Evolutionary conservation across 192 early-diverging fungal species (phyloP).

Genomic region (Chytriomyces sp.): DNA sequence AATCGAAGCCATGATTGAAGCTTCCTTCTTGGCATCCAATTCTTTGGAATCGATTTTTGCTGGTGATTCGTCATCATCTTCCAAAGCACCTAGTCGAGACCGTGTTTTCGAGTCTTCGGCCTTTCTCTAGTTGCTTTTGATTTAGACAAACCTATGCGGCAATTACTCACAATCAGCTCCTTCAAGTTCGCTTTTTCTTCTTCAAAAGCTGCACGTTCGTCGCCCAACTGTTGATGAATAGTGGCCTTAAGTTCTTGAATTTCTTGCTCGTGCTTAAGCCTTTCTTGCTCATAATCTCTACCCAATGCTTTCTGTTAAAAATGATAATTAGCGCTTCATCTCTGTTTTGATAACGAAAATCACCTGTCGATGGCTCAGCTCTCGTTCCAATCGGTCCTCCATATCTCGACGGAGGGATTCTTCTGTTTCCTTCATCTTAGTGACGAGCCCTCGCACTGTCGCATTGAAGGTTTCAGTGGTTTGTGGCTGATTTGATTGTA

Average conservation of each 20-base stretch:
- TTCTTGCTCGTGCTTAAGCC: conserved; percentile 38
- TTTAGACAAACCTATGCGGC: background rate
- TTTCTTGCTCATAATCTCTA: conserved; percentile 32
- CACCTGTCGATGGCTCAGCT: conserved; percentile 36
- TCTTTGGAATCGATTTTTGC: conserved; percentile 15
- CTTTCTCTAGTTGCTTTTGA: conserved; percentile 9
- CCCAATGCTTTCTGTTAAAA: conserved; percentile 29
- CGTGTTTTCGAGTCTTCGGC: background rate
- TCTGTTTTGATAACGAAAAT: no score
- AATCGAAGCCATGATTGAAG: no score
- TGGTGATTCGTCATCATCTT: conserved; percentile 30
- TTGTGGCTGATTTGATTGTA: conserved; percentile 1
- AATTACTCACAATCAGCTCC: conserved; percentile 12
- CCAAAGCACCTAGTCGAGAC: conserved; percentile 30
- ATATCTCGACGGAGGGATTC: conserved; percentile 34
- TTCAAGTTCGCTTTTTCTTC: conserved; percentile 22
- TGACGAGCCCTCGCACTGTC: conserved; percentile 20
- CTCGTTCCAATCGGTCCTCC: conserved; percentile 38
- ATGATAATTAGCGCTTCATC: background rate
- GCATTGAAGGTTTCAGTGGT: conserved; percentile 22
- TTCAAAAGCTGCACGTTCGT: conserved; percentile 36
- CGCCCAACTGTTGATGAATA: conserved; percentile 32
- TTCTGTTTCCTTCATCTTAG: conserved; percentile 36
- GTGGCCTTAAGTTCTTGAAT: conserved; percentile 28
- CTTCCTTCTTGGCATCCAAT: background rate